Base-by-base conservation (phyloP, 2,329 filamentous ascomycete species). In the Fusarium redolens region DNA sequence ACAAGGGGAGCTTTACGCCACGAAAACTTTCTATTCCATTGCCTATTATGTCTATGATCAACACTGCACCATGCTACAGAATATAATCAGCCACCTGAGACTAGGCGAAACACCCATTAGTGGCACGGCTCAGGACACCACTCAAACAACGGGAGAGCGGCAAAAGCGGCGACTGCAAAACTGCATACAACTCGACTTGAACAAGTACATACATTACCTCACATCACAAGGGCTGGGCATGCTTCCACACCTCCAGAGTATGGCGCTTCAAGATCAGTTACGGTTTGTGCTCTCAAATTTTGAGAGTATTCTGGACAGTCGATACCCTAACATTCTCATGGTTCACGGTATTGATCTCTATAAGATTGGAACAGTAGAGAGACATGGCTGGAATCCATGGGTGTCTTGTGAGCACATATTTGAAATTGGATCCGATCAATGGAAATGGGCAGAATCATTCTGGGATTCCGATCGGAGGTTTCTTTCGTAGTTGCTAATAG, bases 1-100 rank as follows among this genome's bases (percentile, higher is more conserved):
- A 2, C 22, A 44, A 1, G 8, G 11, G 3, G 3, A 4, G 12
- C 12, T 1, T 7, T 12, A 5, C 5, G 15, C 33, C 2, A n/a
- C 11, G 5, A 4, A 8, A 10, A 22, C 38, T 1, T 61, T 51
- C 18, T 64, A 61, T 10, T 44, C 30, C 2, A 18, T 44, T 17
- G n/a, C 11, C 2, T 38, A 31, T 1, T 51, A 38, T 10, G 3
- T 61, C 7, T 61, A 43, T 4, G 31, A 51, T 20, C 38, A 51
- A 9, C 33, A 61, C 2, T 43, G 25, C 4, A 28, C 30, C 5
- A 38, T 64, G 55, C 18, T 64, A 13, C 3, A 25, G 1, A 51
- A 38, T 1, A 10, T 25, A 7, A 38, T 13, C 22, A 44, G 20
- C 28, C 12, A 30, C 6, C 15, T 47, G 10, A n/a, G 9, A 10